phyloP scores from a whole-genome alignment of 2,329 filamentous ascomycete genomes.

The Acrodontium crateriforme region DNA sequence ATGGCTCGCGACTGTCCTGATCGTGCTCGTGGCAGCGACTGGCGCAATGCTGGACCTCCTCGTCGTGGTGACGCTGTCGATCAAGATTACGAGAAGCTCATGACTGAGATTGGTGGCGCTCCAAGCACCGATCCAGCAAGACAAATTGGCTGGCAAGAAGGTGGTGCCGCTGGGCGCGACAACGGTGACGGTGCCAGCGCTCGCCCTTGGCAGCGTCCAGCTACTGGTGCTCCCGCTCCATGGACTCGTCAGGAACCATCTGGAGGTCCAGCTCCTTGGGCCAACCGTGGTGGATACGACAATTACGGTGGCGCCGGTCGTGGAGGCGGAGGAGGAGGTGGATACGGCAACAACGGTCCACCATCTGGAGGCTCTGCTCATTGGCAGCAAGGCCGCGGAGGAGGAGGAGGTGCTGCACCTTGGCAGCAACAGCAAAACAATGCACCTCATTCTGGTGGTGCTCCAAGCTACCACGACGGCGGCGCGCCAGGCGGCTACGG shows the following conservation, averaged over 20 bases:
- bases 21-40: conserved; percentile 75
- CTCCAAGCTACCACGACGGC: conserved; percentile 3
- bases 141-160: conserved; percentile 76
- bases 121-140: conserved; percentile 43
- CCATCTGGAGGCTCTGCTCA: conserved; percentile 6
- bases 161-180: conserved; percentile 41
- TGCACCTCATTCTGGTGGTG: conserved; percentile 4
- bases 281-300: conserved; percentile 8
- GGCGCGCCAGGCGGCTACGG: conserved; percentile 9
- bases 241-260: conserved; percentile 17
- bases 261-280: conserved; percentile 25
- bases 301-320: conserved; percentile 12
- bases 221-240: conserved; percentile 21
- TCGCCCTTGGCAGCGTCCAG: conserved; percentile 17
- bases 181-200: conserved; percentile 58
- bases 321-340: conserved; percentile 12
- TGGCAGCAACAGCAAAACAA: conserved; percentile 14
- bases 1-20: conserved; percentile 98
- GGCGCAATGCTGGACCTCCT: conserved; percentile 56
- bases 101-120: conserved; percentile 86
- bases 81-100: conserved; percentile 94
- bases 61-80: conserved; percentile 58
- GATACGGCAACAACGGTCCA: conserved; percentile 4
- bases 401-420: conserved; percentile 11
- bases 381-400: conserved; percentile 6